Evolutionary conservation across 2,329 filamentous ascomycete species (phyloP), one percentile per base, ranked within the genome.

Genomic region (Aspergillus oerlinghausenensis): DNA sequence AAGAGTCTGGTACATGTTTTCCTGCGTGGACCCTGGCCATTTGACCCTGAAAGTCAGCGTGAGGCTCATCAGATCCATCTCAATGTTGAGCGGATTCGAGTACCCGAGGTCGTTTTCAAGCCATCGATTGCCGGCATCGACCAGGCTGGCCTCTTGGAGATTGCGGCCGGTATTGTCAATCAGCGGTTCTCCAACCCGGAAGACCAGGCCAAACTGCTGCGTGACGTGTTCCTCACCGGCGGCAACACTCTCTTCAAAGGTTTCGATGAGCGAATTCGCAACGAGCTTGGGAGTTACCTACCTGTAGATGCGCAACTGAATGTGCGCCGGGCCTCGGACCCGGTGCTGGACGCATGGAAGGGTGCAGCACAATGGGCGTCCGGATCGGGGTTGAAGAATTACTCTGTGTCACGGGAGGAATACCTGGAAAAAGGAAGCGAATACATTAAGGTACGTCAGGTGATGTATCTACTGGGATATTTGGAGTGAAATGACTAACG

Each of bases 61-160:
- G 84, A 99, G 76, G 85, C 86, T 19, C 87, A 92, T 73, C 93
- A 97, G 75, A 79, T 99, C 52, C 94, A 99, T 73, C 85, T 99
- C 61, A 99, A 99, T 72, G 91, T 99, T 54, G 92, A 97, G 79
- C 88, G 93, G 55, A 96, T 97, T 73, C 88, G 92, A 51, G 91
- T 96, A 2, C 92, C 92, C 3, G 93, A 97, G 76, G 88, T 97
- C 8, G 83, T 96, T 19, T 97, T 97, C 78, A 90, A 95, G 69
- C 93, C 92, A 0, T 87, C 88, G 17, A 96, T 97, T 68, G 92
- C 92, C 0, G 92, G 92, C 6, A 78, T 97, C 49, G 92, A 97
- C 72, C 94, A 99, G 76, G 91, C 93, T 1, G 94, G 94, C 28
- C 84, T 99, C 51, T 83, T 96, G 19, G 94, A 99, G 73, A 95